Conservation (phyloP, 1,139 yeast genomes). For the Candida pseudocylindracea region DNA sequence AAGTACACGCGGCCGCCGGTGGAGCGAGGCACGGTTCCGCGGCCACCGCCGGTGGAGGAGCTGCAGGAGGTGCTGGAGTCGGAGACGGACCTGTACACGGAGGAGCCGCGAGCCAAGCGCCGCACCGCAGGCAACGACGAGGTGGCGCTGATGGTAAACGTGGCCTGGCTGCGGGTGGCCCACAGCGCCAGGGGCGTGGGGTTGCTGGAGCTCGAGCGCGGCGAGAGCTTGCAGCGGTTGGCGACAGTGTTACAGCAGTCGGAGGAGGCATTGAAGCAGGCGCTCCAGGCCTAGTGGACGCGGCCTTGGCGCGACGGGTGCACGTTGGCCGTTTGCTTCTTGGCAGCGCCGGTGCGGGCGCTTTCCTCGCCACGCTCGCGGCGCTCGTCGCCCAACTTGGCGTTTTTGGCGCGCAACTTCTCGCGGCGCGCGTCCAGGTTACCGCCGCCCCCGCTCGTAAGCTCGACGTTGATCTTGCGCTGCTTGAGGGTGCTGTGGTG, state of each 20-base stretch:
- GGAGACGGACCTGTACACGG: neutral
- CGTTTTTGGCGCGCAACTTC: constrained; percentile 64
- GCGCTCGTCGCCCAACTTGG: constrained; percentile 44
- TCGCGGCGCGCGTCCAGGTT: constrained; percentile 47
- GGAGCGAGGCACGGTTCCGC: neutral
- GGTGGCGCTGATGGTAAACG: constrained; percentile 3
- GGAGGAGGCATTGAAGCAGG: too few relatives aligned
- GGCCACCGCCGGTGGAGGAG: neutral
- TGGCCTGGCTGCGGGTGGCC: neutral
- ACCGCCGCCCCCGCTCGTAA: constrained; percentile 98
- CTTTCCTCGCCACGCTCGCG: constrained; percentile 15
- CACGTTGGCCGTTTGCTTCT: constrained; percentile 7
- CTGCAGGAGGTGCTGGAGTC: neutral
- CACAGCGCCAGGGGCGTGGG: too few relatives aligned
- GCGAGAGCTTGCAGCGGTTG: neutral
- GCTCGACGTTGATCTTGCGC: constrained; percentile 77
- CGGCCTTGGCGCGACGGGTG: constrained; percentile 39
- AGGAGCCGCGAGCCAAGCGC: neutral
- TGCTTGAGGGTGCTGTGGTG: constrained; percentile 52
- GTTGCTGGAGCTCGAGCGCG: neutral
- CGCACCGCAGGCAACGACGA: constrained; percentile 1
- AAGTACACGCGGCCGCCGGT: neutral
- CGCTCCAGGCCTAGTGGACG: constrained; percentile 6
- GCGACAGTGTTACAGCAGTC: too few relatives aligned
- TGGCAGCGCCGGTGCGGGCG: neutral